phyloP scores from a whole-genome alignment of 179 eudicot species.

The Beta lomatogona region DNA sequence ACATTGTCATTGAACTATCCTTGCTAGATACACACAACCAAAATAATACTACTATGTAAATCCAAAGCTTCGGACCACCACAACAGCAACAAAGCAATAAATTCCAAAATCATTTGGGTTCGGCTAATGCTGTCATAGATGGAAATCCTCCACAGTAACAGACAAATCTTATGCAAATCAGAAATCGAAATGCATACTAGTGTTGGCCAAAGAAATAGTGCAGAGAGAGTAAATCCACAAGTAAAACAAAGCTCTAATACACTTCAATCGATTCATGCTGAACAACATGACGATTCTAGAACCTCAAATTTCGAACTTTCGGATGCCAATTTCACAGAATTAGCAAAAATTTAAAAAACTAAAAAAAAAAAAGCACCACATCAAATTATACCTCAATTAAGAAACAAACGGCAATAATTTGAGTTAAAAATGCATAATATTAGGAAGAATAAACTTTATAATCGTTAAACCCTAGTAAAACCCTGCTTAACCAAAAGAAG shows the following conservation, averaged over 20 bases:
- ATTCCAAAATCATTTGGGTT: too few species aligned
- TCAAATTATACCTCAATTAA: neutral
- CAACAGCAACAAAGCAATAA: too few species aligned
- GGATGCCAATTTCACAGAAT: neutral
- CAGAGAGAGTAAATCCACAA: too few species aligned
- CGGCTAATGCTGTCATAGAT: too few species aligned
- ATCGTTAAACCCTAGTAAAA: slow-evolving; percentile 50
- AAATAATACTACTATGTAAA: too few species aligned
- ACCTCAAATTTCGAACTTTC: neutral
- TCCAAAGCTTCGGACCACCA: too few species aligned
- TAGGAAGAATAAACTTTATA: neutral
- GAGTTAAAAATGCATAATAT: neutral
- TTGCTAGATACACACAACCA: too few species aligned
- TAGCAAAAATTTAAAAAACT: neutral
- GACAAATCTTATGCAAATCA: neutral
- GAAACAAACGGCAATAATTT: neutral
- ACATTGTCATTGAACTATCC: too few species aligned
- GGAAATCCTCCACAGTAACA: too few species aligned
- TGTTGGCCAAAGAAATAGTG: too few species aligned
- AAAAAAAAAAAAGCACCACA: neutral
- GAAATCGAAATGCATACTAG: neutral
- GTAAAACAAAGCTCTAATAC: too few species aligned
- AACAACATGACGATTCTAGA: neutral
- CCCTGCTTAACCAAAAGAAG: slow-evolving; percentile 26
- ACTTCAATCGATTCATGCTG: neutral